Evolutionary conservation across 2,329 filamentous ascomycete genomes (phyloP), one percentile per base, ranked within the genome.

Genomic region (Fusarium oligoseptatum): DNA sequence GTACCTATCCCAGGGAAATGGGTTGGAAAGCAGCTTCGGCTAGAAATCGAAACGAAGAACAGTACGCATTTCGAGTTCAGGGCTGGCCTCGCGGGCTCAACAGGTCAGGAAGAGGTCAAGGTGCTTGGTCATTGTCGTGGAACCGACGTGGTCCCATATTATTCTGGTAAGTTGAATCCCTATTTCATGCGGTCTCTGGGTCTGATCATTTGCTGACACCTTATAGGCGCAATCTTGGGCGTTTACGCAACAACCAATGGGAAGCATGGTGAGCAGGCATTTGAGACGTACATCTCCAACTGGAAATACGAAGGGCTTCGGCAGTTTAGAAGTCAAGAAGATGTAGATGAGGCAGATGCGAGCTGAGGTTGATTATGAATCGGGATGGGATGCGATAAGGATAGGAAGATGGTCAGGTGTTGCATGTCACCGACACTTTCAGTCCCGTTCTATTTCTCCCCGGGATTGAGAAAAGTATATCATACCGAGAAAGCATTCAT

Each of bases 211-310:
- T n/a, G 2, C 17, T 68, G 20, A 66, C 45, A 36, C 48, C 2
- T 11, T 2, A 2, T 15, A 83, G 88, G 88, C 1, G 84, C 84
- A 1, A 79, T 90, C 12, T 65, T 90, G 0, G 88, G 88, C 0
- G 82, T 86, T 0, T 90, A 89, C 76, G 85, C 85, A 43, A 90
- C 88, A 6, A 87, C 81, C 22, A 90, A 90, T 72, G 88, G 87
- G 0, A 83, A 83, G 4, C 77, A 82, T n/a, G 84, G 83, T 1
- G 82, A 76, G 5, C 83, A 84, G 34, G 81, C 84, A n/a, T 72
- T 70, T 41, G 55, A 70, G 8, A 85, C 85, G 4, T 89, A 88
- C 75, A 78, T 89, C 50, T 84, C 81, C 4, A 81, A 84, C 22
- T 89, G 88, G 87, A 82, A 77, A 65, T 89, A 88, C 70, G 78